Conservation (phyloP, 139 green algal species). For the Choricystis sp. region DNA sequence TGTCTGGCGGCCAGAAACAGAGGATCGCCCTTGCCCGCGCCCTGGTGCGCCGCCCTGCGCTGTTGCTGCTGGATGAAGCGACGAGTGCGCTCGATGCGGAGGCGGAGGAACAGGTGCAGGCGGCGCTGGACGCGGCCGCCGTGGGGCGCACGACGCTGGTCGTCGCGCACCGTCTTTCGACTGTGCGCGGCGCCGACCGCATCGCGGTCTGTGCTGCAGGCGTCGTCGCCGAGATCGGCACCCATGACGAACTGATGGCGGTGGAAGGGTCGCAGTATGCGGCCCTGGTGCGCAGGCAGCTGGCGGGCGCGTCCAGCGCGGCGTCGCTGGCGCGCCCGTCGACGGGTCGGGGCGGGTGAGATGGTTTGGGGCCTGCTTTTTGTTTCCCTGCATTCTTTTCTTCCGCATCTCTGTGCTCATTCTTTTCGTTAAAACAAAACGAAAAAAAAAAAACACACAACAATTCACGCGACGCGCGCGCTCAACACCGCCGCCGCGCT, state of each 20-base stretch:
- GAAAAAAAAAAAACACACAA: too few species aligned
- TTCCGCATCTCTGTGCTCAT: too few species aligned
- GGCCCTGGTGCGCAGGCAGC: conserved; percentile 35
- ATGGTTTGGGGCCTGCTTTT: too few species aligned
- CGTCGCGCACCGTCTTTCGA: conserved; percentile 81
- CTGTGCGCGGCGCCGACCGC: conserved; percentile 59
- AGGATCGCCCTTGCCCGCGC: conserved; percentile 86
- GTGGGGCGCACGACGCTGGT: conserved; percentile 64
- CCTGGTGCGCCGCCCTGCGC: conserved; percentile 50
- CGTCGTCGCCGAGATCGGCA: conserved; percentile 33
- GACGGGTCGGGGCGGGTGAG: too few species aligned
- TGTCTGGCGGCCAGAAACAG: conserved; percentile 80
- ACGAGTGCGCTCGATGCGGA: conserved; percentile 63
- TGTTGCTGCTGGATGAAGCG: conserved; percentile 90
- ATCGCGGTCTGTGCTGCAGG: conserved; percentile 55
- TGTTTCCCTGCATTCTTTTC: background rate
- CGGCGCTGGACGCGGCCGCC: conserved; percentile 78
- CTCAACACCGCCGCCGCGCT: too few species aligned
- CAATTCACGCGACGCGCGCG: too few species aligned
- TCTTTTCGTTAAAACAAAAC: too few species aligned
- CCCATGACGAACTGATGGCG: conserved; percentile 36
- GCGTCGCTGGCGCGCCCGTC: background rate
- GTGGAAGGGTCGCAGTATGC: conserved; percentile 33
- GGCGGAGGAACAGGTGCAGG: conserved; percentile 68
- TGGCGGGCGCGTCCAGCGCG: conserved; percentile 5